Conservation (phyloP, 345 rosid genomes). For the Brassica napus region Da-Ae NC_063442.1:30884501-30885000, state of each 20-base stretch:
- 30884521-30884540: constrained; percentile 58
- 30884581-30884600: constrained; percentile 92
- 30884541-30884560: constrained; percentile 85
- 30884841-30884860: constrained; percentile 8
- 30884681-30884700: constrained; percentile 83
- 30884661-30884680: constrained; percentile 82
- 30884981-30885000: constrained; percentile 35
- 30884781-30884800: constrained; percentile 73
- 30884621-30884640: constrained; percentile 90
- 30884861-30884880: constrained; percentile 22
- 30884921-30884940: not conserved
- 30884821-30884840: constrained; percentile 11
- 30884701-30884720: constrained; percentile 84
- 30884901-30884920: constrained; percentile 19
- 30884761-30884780: constrained; percentile 76
- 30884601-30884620: constrained; percentile 85
- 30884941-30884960: not conserved
- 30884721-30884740: constrained; percentile 63
- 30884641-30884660: constrained; percentile 73
- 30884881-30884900: constrained; percentile 9
- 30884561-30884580: constrained; percentile 89
- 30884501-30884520: not conserved
- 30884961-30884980: not conserved
- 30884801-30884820: constrained; percentile 1
- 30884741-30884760: constrained; percentile 85